A percentile compares a stretch with the other conserved stretches of the same genome.
Evolutionary conservation across 1,139 yeast genomes (phyloP).

Genomic region (Ogataea hybrid): DNA sequence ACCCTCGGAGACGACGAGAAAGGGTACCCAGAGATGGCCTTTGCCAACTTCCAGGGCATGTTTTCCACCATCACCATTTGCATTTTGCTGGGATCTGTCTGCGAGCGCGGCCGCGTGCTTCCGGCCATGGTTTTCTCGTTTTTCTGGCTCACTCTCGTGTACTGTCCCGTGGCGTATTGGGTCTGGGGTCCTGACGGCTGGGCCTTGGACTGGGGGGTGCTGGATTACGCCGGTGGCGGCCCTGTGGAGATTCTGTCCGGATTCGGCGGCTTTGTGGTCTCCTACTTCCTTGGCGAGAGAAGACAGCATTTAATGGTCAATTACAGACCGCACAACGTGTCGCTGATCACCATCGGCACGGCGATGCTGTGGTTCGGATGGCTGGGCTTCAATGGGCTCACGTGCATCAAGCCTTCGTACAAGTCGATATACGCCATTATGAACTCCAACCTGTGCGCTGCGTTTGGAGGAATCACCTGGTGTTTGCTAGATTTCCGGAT

Average conservation of each 20-base stretch:
- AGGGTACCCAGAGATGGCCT: conserved; percentile 76
- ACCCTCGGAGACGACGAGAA: conserved; percentile 37
- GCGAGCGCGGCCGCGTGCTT: conserved; percentile 87
- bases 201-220: conserved; percentile 89
- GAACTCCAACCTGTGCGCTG: conserved; percentile 89
- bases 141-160: conserved; percentile 87
- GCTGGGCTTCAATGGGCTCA: conserved; percentile 87
- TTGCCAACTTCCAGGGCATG: conserved; percentile 87
- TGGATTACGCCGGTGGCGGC: conserved; percentile 98
- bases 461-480: conserved; percentile 93
- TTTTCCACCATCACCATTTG: conserved; percentile 88
- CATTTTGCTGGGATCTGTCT: conserved; percentile 90
- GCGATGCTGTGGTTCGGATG: conserved; percentile 68
- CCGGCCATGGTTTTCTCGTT: conserved; percentile 84
- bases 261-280: conserved; percentile 83
- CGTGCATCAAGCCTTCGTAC: conserved; percentile 62
- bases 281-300: conserved; percentile 79
- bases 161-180: conserved; percentile 94
- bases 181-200: conserved; percentile 92
- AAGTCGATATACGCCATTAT: conserved; percentile 81
- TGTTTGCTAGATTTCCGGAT: conserved; percentile 83
- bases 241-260: conserved; percentile 95
- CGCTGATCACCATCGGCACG: conserved; percentile 65
- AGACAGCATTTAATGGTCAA: conserved; percentile 82
- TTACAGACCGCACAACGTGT: conserved; percentile 92